Evolutionary conservation across 805 yeast genomes (phyloP), one percentile per base, ranked within the genome.

Genomic region (Candida saitoana): DNA sequence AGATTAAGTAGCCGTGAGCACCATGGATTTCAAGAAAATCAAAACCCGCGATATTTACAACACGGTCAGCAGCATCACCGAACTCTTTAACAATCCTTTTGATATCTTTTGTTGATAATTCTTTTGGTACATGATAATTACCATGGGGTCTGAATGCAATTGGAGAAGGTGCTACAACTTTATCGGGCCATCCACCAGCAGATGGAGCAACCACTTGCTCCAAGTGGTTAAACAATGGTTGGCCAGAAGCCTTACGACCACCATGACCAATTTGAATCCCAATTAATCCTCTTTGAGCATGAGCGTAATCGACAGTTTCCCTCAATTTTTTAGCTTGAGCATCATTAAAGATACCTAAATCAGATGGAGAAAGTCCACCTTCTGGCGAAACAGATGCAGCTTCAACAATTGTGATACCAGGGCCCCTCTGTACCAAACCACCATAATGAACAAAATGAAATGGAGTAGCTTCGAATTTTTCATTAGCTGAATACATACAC

Each of bases 1-100:
- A 64, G 27, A 74, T 45, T 38, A 82, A 57, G 51, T 76, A 80
- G 2, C 87, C 87, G 55, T 80, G 80, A 17, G 88, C 88, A 30
- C 67, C 67, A 56, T 82, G 87, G 39, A 82, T 63, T 53, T 80
- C 87, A 36, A 84, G 75, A 48, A 81, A 81, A 57, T 84, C 87
- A 39, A 76, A 70, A 1, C 81, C 79, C 5, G 79, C 72, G 27
- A 62, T 58, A 11, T 65, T 69, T 25, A 71, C 60, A 1, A 86
- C 77, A 46, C 67, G 67, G 43, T 66, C 61, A 1, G 82, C 79
- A 19, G 79, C 76, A 2, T 46, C 51, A 19, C 62, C 73, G 53
- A 73, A 78, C 3, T 60, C 59, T 17, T 63, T 49, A 15, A 76
- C 61, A n/a, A 77, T 41, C 0, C 55, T 54, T 24, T 65, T 48